Base-by-base conservation (phyloP, 2,329 filamentous ascomycete species). In the Elsinoe arachidis region DNA sequence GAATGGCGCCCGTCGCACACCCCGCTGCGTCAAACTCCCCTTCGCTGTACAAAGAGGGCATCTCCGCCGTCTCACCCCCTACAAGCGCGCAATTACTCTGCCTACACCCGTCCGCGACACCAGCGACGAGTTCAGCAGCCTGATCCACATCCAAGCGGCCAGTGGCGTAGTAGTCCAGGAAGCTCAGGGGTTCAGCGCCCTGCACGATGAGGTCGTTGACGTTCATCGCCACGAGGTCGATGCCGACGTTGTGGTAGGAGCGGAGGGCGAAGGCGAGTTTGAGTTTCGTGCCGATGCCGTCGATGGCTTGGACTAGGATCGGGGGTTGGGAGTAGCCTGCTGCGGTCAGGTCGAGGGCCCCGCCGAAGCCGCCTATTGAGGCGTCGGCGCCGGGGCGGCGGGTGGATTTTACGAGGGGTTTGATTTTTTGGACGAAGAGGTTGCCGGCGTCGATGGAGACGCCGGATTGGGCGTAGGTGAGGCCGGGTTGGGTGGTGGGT, bases 211-310 rank as follows among this genome's bases (percentile, higher is more conserved):
- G 80, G 68, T 99, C 93, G 72, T 99, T 99, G 69, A 97, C 93
- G 72, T 96, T 97, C 92, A 97, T 97, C 63, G 93, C 93, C 3
- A 99, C 93, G 35, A 99, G 81, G 70, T 99, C 93, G 65, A 99
- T 90, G 60, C 93, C 93, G 10, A 99, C 92, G 2, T 91, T 96
- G 72, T 92, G 85, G 73, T 96, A 93, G 74, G 95, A 90, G 65
- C 84, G 81, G 76, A 95, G 88, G 11, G 84, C 82, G 70, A 96
- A 92, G 0, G 93, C 93, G 67, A 99, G 89, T 80, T 95, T 95
- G 65, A 97, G 85, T 77, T 97, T 97, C 51, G 92, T 97, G 59
- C 92, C 93, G 37, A 97, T 90, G 55, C 93, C 93, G 69, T 99
- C 93, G 62, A 96, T 97, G 60, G 90, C 91, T 57, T 88, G 88